phyloP scores from a whole-genome alignment of 352 stramenopile genomes.

The Achlya hypogyna region DNA sequence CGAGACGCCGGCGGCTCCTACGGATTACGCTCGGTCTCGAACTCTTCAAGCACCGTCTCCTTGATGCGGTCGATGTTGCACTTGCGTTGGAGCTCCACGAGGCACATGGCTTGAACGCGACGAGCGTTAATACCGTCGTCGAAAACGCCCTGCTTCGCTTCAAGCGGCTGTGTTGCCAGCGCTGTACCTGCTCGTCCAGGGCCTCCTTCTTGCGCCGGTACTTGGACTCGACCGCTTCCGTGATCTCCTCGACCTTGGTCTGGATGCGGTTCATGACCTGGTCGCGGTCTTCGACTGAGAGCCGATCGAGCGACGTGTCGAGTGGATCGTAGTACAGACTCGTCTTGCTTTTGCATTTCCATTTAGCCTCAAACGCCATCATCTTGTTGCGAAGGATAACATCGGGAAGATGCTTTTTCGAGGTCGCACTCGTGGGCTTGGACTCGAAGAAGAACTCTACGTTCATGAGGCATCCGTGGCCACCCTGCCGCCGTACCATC shows the following conservation, averaged over 20 bases:
- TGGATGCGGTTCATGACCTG: constrained; percentile 65
- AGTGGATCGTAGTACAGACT: constrained; percentile 45
- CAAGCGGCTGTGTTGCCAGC: neutral
- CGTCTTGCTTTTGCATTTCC: constrained; percentile 31
- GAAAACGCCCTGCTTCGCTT: constrained; percentile 37
- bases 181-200: constrained; percentile 37
- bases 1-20: neutral
- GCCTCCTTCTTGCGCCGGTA: constrained; percentile 40
- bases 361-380: constrained; percentile 63
- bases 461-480: neutral
- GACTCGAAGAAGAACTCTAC: neutral
- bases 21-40: constrained; percentile 21
- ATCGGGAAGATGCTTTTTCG: constrained; percentile 38
- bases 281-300: constrained; percentile 63
- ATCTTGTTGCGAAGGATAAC: constrained; percentile 72
- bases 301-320: constrained; percentile 37
- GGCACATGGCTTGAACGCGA: constrained; percentile 50
- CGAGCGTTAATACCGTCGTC: constrained; percentile 47
- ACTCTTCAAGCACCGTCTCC: constrained; percentile 48
- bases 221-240: constrained; percentile 40
- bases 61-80: constrained; percentile 55
- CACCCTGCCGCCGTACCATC: constrained; percentile 28
- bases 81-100: constrained; percentile 55
- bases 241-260: constrained; percentile 53
- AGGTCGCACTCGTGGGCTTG: neutral